phyloP scores from a whole-genome alignment of 805 yeast genomes.

The Blastobotrys parvus region DNA sequence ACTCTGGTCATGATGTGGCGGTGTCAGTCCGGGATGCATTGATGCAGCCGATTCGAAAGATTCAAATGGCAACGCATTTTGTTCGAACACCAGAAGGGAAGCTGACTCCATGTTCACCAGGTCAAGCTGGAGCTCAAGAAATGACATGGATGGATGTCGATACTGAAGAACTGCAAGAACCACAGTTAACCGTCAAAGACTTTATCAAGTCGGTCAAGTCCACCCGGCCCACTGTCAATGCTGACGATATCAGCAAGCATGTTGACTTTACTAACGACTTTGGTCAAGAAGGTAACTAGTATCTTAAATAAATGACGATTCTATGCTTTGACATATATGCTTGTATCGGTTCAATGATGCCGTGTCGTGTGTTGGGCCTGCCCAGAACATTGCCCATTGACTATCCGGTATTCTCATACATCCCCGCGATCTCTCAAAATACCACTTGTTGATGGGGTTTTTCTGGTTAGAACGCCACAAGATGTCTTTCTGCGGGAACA shows the following conservation, averaged over 20 bases:
- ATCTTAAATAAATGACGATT: conserved; percentile 38
- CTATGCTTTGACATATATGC: conserved; percentile 47
- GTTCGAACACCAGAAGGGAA: conserved; percentile 39
- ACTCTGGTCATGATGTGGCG: conserved; percentile 95
- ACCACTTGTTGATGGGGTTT: conserved; percentile 97
- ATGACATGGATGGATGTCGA: conserved; percentile 91
- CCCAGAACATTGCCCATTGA: conserved; percentile 39
- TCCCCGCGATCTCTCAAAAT: conserved; percentile 83
- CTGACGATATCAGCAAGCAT: conserved; percentile 71
- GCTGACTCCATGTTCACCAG: conserved; percentile 93
- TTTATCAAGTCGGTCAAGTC: conserved; percentile 86
- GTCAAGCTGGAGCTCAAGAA: conserved; percentile 78
- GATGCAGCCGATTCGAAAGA: conserved; percentile 95
- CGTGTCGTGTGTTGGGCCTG: conserved; percentile 24
- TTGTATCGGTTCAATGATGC: conserved; percentile 40
- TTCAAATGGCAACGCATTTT: conserved; percentile 94
- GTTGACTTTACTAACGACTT: conserved; percentile 86
- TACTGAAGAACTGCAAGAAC: conserved; percentile 84
- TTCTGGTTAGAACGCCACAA: conserved; percentile 83
- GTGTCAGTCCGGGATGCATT: conserved; percentile 95
- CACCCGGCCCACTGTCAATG: conserved; percentile 92
- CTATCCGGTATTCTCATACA: conserved; percentile 41
- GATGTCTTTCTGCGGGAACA: conserved; percentile 56
- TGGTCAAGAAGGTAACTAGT: conserved; percentile 90
- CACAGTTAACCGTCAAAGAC: conserved; percentile 82